These are phyloP conservation scores for Astragalus glycyphyllos DNA, from an alignment of 306 rosid genomes.

Conservation along the genomic window DNA sequence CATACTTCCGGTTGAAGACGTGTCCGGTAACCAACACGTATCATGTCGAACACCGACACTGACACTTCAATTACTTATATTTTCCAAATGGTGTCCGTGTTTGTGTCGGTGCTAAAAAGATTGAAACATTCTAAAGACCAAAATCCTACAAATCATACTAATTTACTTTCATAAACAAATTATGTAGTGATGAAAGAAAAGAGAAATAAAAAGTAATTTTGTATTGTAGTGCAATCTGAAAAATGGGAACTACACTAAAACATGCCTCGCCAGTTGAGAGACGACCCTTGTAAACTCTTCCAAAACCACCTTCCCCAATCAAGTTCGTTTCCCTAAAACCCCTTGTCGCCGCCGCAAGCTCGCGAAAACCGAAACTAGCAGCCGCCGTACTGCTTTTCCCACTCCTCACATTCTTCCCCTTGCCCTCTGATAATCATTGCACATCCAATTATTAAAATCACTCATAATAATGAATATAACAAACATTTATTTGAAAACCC, in stretches of 20 bases:
- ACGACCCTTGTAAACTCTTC: constrained; percentile 92
- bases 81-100: no score
- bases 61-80: no score
- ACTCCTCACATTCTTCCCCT: constrained; percentile 43
- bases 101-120: no score
- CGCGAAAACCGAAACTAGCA: constrained; percentile 64
- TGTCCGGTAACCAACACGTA: no score
- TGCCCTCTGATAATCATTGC: constrained; percentile 23
- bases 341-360: constrained; percentile 79
- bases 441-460: background rate
- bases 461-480: background rate
- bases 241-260: background rate
- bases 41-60: no score
- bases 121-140: background rate
- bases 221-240: background rate
- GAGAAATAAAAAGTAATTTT: background rate
- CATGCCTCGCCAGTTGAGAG: constrained; percentile 72
- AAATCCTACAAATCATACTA: background rate
- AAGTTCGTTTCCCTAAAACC: constrained; percentile 71
- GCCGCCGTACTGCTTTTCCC: constrained; percentile 46
- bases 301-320: constrained; percentile 98
- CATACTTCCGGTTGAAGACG: no score
- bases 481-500: constrained; percentile 13
- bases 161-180: background rate
- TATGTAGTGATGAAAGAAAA: no score